A percentile compares a stretch with the other conserved stretches of the same genome.
phyloP scores from a whole-genome alignment of 164 flowering plant species.

The Tinospora cordifolia region DNA sequence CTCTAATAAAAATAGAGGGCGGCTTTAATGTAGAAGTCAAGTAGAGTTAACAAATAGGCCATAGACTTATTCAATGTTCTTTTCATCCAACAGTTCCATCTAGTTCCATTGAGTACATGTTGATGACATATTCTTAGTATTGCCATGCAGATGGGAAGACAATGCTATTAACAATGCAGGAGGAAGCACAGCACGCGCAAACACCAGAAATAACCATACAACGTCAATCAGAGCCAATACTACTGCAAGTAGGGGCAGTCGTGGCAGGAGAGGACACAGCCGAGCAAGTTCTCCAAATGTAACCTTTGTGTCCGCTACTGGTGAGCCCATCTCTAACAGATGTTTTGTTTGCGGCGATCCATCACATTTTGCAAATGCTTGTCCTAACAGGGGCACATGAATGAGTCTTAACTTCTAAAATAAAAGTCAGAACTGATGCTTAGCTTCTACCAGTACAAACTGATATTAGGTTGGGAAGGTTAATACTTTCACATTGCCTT shows the following conservation, averaged over 20 bases:
- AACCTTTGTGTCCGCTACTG: slow-evolving; percentile 78
- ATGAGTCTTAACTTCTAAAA: background rate
- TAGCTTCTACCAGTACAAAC: background rate
- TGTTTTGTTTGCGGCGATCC: slow-evolving; percentile 88
- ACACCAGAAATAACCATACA: slow-evolving; percentile 15
- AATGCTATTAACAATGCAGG: slow-evolving; percentile 25
- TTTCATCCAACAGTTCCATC: background rate
- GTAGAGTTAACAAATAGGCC: background rate
- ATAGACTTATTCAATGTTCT: background rate
- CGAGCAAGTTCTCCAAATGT: slow-evolving; percentile 21
- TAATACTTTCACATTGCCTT: background rate
- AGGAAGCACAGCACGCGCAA: slow-evolving; percentile 11
- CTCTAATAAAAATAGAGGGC: too few relatives aligned
- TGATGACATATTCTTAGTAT: background rate
- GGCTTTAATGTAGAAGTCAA: too few relatives aligned
- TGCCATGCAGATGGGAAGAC: slow-evolving; percentile 71
- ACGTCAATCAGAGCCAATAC: slow-evolving; percentile 26
- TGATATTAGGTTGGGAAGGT: background rate
- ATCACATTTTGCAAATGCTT: slow-evolving; percentile 77
- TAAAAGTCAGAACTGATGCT: background rate
- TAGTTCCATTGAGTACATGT: background rate
- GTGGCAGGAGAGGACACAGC: slow-evolving; percentile 42
- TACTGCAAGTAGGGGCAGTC: slow-evolving; percentile 45
- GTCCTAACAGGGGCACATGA: slow-evolving; percentile 58
- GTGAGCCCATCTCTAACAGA: slow-evolving; percentile 69